Evolutionary conservation across 768 basidiomycete genomes (phyloP), one percentile per base, ranked within the genome.

Genomic region (Pulveroboletus frians): DNA sequence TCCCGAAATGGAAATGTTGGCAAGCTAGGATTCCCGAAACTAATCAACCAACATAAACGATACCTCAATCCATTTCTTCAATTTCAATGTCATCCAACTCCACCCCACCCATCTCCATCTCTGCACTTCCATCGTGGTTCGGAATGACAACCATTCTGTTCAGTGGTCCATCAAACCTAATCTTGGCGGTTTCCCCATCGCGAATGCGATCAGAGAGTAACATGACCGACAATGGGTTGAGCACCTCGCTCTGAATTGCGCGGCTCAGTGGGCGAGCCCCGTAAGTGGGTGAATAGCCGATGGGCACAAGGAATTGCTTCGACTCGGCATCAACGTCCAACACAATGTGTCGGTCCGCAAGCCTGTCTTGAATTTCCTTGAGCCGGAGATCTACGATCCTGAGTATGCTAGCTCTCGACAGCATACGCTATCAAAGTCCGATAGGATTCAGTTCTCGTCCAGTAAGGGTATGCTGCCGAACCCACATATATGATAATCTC

Each of bases 181-280:
- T 76, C 23, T 69, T 68, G 7, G 88, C 87, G 0, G 66, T 77
- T 69, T 98, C 95, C 13, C 84, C 84, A 46, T 97, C 92, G 36
- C 81, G 74, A 44, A 97, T 73, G 37, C 83, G 78, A 57, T 88
- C 88, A 35, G 90, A 85, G 41, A 98, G 81, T 37, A 98, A 76
- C 75, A 88, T 77, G 48, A 86, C 73, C 14, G 91, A 90, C 32
- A 98, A 72, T 11, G 94, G 95, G 65, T 96, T 94, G 60, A 98
- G 76, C 31, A 99, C 76, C 60, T 97, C 92, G 58, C 78, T 84
- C 69, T 96, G 94, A 56, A 99, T 94, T 4, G 88, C 80, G 30
- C 93, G 80, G 63, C 91, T 90, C 54, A 97, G 77, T 1, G 95
- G 96, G 36, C 95, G 83, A 48, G 94, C 95, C 55, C 95, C 93